Base-by-base conservation (phyloP, 73 alveolate species). In the Breviolum minutum region DNA sequence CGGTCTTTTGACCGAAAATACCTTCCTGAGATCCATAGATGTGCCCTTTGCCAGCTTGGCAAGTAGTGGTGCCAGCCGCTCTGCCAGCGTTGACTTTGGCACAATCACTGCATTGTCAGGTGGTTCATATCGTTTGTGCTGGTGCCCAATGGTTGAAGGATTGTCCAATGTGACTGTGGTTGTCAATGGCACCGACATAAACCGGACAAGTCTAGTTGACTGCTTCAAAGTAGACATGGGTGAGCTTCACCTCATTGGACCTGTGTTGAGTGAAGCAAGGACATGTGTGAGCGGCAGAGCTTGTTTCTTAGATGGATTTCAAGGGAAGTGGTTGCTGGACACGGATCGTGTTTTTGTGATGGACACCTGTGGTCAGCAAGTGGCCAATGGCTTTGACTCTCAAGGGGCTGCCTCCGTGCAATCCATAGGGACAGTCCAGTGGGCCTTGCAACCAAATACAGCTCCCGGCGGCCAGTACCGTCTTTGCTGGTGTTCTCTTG, bases 71-170 rank as follows among this genome's bases (percentile, higher is more conserved):
- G 60, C n/a, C n/a, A n/a, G n/a, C n/a, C n/a, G n/a, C n/a, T n/a
- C n/a, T n/a, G n/a, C 94, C 24, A 73, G 77, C 26, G 60, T 85
- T 61, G 94, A 85, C 61, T 85, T 85, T 30, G 40, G 27, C 14
- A 54, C 30, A 20, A 73, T 73, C 11, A 30, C 62, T 26, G 62
- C 94, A 8, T 73, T 66, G 14, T n/a, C 74, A 61, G 94, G 79
- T 8, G 94, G 94, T 19, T 73, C 62, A 17, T 85, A 14, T 27
- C 76, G 94, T 13, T 61, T 85, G 79, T 85, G 94, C 13, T 85
- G 94, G 94, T 85, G 94, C 27, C 94, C 94, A 26, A 32, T 66
- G n/a, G n/a, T n/a, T n/a, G n/a, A n/a, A n/a, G n/a, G n/a, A n/a
- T n/a, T n/a, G n/a, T n/a, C n/a, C n/a, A n/a, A n/a, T n/a, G n/a